Conservation (phyloP, 352 stramenopile species). For the Phytophthora crassamura region DNA sequence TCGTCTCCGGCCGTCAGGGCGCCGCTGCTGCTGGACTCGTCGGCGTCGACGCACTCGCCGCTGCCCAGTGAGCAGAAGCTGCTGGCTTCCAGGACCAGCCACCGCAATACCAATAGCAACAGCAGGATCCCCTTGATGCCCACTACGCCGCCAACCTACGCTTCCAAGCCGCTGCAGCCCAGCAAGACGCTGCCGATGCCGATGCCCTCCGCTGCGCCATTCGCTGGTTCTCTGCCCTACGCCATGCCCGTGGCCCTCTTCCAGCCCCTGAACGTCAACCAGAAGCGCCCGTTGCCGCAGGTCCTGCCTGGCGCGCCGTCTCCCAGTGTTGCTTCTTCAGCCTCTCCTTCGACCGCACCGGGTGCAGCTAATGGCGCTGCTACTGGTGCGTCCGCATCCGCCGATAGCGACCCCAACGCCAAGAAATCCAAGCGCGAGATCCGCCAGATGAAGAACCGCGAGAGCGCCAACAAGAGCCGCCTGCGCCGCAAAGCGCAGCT, state of each 20-base stretch:
- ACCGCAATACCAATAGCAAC: not conserved
- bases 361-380: no score
- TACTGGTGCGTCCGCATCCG: not conserved
- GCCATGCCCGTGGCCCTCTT: constrained; percentile 74
- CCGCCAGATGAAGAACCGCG: constrained; percentile 88
- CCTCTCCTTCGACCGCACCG: constrained; percentile 7
- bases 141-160: not conserved
- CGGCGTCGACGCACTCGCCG: constrained; percentile 22
- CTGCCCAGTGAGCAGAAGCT: constrained; percentile 35
- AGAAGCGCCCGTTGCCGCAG: constrained; percentile 66
- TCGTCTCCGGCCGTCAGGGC: no score
- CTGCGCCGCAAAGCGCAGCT: constrained; percentile 78
- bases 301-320: constrained; percentile 38
- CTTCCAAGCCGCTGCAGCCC: constrained; percentile 12
- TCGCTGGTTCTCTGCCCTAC: constrained; percentile 53
- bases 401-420: constrained; percentile 32
- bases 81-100: constrained; percentile 12
- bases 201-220: constrained; percentile 8
- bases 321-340: not conserved
- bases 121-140: no score
- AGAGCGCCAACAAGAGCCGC: constrained; percentile 86
- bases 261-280: constrained; percentile 41
- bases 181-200: constrained; percentile 11
- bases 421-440: constrained; percentile 87
- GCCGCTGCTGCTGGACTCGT: no score